Evolutionary conservation across 2,329 filamentous ascomycete genomes (phyloP).

Genomic region (Neofusicoccum kwambonambiense): DNA sequence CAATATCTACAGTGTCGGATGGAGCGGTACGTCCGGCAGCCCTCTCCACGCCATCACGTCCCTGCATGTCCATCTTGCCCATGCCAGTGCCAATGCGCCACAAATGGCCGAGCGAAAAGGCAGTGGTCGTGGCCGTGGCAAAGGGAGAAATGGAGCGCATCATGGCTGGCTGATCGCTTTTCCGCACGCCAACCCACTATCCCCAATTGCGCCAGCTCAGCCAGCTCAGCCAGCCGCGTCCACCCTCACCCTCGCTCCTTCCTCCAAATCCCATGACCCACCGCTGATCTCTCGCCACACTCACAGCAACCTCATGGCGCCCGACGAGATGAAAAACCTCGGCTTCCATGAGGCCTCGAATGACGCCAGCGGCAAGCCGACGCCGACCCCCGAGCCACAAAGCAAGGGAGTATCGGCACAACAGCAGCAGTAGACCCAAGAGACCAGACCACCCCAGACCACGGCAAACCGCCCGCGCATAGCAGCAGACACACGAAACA

Average conservation of each 20-base stretch:
- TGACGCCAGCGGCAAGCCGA: conserved; percentile 17
- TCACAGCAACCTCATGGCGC: conserved; percentile 86
- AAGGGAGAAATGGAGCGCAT: neutral
- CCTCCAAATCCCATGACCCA: neutral
- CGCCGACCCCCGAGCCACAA: conserved; percentile 1
- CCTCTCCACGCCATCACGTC: neutral
- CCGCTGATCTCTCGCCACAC: neutral
- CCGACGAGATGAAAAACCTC: conserved; percentile 90
- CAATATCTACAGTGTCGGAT: conserved; percentile 88
- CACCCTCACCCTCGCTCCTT: neutral
- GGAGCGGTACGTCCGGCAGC: conserved; percentile 68
- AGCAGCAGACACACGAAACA: conserved; percentile 10
- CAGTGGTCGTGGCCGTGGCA: neutral
- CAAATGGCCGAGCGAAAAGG: neutral
- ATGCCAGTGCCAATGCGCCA: neutral
- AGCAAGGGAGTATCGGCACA: conserved; percentile 1
- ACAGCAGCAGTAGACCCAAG: neutral
- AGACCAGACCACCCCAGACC: neutral
- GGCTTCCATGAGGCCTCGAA: conserved; percentile 64
- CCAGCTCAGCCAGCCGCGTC: neutral
- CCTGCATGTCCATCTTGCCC: neutral
- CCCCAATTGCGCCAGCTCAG: neutral
- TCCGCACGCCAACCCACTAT: neutral
- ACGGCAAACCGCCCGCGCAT: too few species aligned
- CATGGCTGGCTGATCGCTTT: neutral